Evolutionary conservation across 2,329 filamentous ascomycete species (phyloP).

Genomic region (Paramyrothecium roridum): DNA sequence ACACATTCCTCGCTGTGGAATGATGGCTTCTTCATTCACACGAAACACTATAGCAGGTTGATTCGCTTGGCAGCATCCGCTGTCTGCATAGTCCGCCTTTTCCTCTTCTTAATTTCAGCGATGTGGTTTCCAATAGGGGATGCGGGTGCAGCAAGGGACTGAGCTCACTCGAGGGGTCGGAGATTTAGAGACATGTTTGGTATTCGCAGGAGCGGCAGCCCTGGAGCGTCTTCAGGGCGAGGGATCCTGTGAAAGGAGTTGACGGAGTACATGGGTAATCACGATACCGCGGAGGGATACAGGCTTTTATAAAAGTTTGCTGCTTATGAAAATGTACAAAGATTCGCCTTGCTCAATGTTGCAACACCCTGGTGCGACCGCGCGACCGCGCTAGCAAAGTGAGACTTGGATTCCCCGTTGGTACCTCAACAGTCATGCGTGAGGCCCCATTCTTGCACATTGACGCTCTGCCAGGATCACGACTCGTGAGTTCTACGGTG

Average conservation of each 20-base stretch:
- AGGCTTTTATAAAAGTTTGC: neutral
- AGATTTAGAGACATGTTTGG: neutral
- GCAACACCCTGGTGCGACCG: neutral
- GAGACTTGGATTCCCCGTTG: too few species aligned
- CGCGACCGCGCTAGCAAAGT: too few species aligned
- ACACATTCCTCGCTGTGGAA: neutral
- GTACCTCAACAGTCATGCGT: too few species aligned
- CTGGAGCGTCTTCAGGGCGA: neutral
- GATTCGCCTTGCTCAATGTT: neutral
- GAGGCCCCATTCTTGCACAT: too few species aligned
- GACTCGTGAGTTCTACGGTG: too few species aligned
- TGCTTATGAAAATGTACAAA: neutral
- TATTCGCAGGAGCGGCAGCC: neutral
- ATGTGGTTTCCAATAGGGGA: neutral
- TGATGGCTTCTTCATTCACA: too few species aligned
- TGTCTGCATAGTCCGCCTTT: neutral
- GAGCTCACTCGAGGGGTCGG: neutral
- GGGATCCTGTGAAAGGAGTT: neutral
- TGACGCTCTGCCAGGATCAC: too few species aligned
- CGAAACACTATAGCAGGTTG: neutral
- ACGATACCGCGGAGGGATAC: neutral
- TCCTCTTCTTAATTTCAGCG: neutral
- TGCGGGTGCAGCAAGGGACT: neutral
- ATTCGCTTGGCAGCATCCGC: neutral
- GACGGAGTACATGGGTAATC: neutral